phyloP scores from a whole-genome alignment of 345 rosid genomes.

The Pseudoturritis turrita region DNA sequence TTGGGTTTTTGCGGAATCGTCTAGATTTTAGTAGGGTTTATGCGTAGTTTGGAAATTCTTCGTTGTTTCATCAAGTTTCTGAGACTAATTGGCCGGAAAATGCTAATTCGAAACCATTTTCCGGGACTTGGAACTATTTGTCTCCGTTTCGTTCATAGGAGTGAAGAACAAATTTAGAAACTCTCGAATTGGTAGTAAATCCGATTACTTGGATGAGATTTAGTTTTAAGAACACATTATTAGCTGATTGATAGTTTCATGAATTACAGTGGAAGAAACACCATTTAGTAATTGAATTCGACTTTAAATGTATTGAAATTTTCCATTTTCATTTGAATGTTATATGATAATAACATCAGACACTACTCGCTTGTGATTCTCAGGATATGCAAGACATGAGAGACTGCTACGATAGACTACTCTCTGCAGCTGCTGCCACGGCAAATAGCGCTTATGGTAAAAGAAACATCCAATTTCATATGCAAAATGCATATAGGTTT shows the following conservation, averaged over 20 bases:
- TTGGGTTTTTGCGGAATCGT: neutral
- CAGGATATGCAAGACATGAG: slow-evolving; percentile 93
- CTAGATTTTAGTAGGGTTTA: slow-evolving; percentile 32
- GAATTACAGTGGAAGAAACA: neutral
- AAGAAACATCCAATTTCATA: neutral
- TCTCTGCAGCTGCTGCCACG: slow-evolving; percentile 87
- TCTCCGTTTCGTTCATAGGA: neutral
- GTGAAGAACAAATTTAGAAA: neutral
- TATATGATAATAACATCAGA: neutral
- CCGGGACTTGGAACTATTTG: neutral
- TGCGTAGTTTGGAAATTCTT: neutral
- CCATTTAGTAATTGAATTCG: neutral
- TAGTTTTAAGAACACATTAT: neutral
- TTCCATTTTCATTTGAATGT: slow-evolving; percentile 5
- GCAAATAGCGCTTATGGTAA: slow-evolving; percentile 96
- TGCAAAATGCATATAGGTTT: neutral
- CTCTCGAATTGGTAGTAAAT: slow-evolving; percentile 14
- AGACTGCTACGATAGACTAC: slow-evolving; percentile 92
- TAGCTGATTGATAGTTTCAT: neutral
- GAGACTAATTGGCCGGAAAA: neutral
- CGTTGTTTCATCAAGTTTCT: neutral
- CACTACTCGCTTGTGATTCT: neutral
- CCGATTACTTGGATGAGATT: neutral
- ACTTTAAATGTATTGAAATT: neutral
- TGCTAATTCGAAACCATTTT: neutral